Conservation (phyloP, 2,329 filamentous ascomycete species). For the Trichophaea hybrida region DNA sequence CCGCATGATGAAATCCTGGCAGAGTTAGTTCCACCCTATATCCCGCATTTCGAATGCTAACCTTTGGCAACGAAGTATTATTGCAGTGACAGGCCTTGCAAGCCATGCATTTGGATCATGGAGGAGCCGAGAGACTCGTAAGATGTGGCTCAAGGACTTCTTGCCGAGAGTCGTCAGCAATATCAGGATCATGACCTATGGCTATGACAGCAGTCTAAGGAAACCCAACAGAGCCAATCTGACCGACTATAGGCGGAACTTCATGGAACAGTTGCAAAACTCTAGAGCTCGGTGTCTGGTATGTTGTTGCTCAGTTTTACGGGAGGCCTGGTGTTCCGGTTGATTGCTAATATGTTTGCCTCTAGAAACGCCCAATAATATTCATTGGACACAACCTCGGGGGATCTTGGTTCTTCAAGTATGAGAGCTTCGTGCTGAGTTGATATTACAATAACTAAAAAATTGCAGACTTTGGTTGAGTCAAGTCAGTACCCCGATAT, state of each 20-base stretch:
- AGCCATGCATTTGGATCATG: conserved; percentile 5
- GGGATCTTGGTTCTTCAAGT: conserved; percentile 1
- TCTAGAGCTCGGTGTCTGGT: neutral
- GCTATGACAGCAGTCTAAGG: conserved; percentile 3
- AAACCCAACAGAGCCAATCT: neutral
- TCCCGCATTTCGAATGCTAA: neutral
- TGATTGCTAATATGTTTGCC: too few relatives aligned
- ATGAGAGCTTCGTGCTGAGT: neutral
- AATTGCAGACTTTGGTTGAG: too few relatives aligned
- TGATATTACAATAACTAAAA: neutral
- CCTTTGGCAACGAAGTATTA: neutral
- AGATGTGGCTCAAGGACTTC: conserved; percentile 8
- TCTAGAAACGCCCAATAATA: neutral
- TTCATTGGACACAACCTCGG: conserved; percentile 5
- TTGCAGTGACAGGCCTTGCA: conserved; percentile 2
- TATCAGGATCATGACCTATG: conserved; percentile 6
- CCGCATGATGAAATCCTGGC: neutral
- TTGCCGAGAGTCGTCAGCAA: neutral
- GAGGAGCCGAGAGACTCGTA: conserved; percentile 2
- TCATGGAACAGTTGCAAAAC: conserved; percentile 4
- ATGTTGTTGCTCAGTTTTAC: neutral
- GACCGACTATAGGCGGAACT: conserved; percentile 3
- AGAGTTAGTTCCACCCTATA: neutral
- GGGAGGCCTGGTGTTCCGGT: neutral
- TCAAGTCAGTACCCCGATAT: conserved; percentile 1